Evolutionary conservation across 352 stramenopile genomes (phyloP).

Genomic region (Phytophthora hybrid): DNA sequence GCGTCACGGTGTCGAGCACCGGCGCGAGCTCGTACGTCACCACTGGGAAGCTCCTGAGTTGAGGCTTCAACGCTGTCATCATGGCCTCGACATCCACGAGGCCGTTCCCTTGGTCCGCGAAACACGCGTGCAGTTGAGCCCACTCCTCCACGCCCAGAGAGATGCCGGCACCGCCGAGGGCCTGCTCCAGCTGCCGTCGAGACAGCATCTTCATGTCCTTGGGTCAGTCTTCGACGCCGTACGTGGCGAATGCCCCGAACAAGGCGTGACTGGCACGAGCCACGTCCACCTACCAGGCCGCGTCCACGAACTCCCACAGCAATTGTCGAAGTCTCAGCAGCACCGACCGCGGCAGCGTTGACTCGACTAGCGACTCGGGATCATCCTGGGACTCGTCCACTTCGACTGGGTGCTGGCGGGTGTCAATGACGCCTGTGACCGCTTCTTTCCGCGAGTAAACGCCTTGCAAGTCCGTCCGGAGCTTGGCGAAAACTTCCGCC

Average conservation of each 20-base stretch:
- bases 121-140: slow-evolving; percentile 54
- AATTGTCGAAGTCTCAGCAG: slow-evolving; percentile 52
- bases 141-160: slow-evolving; percentile 50
- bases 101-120: slow-evolving; percentile 46
- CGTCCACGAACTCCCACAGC: slow-evolving; percentile 62
- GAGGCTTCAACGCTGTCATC: slow-evolving; percentile 43
- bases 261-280: too few species aligned
- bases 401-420: slow-evolving; percentile 1
- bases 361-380: not conserved
- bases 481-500: slow-evolving; percentile 49
- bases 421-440: slow-evolving; percentile 44
- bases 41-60: slow-evolving; percentile 39
- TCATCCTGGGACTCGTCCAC: slow-evolving; percentile 22
- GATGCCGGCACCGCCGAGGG: slow-evolving; percentile 41
- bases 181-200: slow-evolving; percentile 47
- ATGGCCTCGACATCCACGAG: slow-evolving; percentile 54
- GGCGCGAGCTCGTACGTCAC: slow-evolving; percentile 66
- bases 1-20: slow-evolving; percentile 57
- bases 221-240: slow-evolving; percentile 16
- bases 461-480: slow-evolving; percentile 66
- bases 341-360: slow-evolving; percentile 29
- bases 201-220: slow-evolving; percentile 39
- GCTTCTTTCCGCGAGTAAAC: slow-evolving; percentile 64
- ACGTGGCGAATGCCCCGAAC: slow-evolving; percentile 13
- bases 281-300: slow-evolving; percentile 56